Evolutionary conservation across 2,329 filamentous ascomycete genomes (phyloP).

Genomic region (Pseudogymnoascus sp.): DNA sequence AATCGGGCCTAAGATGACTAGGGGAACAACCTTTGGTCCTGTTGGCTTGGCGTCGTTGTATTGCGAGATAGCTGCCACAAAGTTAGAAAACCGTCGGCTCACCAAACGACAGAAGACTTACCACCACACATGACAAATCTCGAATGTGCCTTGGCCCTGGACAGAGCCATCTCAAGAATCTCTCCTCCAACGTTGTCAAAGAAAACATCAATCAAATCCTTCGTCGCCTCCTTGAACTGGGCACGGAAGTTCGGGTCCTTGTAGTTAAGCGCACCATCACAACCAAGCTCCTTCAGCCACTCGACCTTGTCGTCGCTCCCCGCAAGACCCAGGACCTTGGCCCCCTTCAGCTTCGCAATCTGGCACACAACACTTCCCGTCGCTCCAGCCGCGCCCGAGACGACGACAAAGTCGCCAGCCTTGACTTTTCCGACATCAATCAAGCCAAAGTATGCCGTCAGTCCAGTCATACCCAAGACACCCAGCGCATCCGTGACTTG

Average conservation of each 20-base stretch:
- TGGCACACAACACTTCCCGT: conserved; percentile 70
- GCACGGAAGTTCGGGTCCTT: conserved; percentile 53
- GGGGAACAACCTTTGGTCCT: conserved; percentile 40
- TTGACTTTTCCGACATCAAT: conserved; percentile 58
- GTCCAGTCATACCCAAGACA: conserved; percentile 39
- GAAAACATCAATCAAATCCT: conserved; percentile 57
- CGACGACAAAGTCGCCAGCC: conserved; percentile 64
- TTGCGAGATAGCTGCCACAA: conserved; percentile 45
- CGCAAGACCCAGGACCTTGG: conserved; percentile 52
- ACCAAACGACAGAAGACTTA: neutral
- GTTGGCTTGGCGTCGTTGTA: conserved; percentile 52
- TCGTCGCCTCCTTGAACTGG: conserved; percentile 52
- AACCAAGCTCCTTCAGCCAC: conserved; percentile 58
- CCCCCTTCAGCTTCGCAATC: conserved; percentile 66
- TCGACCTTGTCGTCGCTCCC: conserved; percentile 59
- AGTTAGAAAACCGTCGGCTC: neutral
- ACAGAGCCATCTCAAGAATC: conserved; percentile 58
- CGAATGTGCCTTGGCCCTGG: conserved; percentile 51
- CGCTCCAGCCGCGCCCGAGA: conserved; percentile 69
- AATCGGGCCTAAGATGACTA: neutral
- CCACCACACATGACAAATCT: conserved; percentile 63
- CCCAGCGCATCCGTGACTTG: conserved; percentile 52
- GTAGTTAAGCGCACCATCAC: conserved; percentile 62
- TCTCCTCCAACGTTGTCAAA: conserved; percentile 67
- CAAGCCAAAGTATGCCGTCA: conserved; percentile 69